Percentiles rank a stretch among this genome's conserved stretches.
Evolutionary conservation across 805 yeast species (phyloP).

Genomic region (Ogataea henricii): DNA sequence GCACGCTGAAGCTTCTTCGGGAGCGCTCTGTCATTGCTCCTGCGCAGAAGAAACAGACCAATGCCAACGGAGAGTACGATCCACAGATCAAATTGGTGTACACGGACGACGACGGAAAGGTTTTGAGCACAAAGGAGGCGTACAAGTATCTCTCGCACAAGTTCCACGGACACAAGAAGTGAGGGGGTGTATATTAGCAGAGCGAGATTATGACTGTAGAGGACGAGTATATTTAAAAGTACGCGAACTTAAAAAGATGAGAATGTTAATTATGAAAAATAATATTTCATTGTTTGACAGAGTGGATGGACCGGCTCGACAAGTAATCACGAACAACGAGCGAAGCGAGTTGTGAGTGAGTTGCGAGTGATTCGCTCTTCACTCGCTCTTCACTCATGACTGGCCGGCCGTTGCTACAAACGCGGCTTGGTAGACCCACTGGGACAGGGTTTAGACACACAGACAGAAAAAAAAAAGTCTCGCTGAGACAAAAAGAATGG

Average conservation of each 20-base stretch:
- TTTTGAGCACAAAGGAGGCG: constrained; percentile 66
- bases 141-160: constrained; percentile 74
- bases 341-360: background rate
- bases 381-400: too few relatives aligned
- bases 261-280: too few relatives aligned
- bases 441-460: background rate
- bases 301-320: too few relatives aligned
- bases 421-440: too few relatives aligned
- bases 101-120: constrained; percentile 63
- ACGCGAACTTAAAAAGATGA: too few relatives aligned
- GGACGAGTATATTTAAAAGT: background rate
- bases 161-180: constrained; percentile 62
- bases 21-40: constrained; percentile 4
- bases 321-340: too few relatives aligned
- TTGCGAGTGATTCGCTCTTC: too few relatives aligned
- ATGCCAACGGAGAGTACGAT: constrained; percentile 34
- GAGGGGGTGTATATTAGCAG: constrained; percentile 3
- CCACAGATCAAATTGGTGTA: constrained; percentile 58
- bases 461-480: background rate
- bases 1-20: constrained; percentile 37
- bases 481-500: constrained; percentile 41
- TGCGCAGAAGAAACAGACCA: constrained; percentile 4
- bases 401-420: too few relatives aligned
- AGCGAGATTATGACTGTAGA: too few relatives aligned
- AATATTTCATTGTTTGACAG: too few relatives aligned